Evolutionary conservation across 176 grass and related monocot genomes (phyloP).

Genomic region (Alloteropsis semialata): DNA sequence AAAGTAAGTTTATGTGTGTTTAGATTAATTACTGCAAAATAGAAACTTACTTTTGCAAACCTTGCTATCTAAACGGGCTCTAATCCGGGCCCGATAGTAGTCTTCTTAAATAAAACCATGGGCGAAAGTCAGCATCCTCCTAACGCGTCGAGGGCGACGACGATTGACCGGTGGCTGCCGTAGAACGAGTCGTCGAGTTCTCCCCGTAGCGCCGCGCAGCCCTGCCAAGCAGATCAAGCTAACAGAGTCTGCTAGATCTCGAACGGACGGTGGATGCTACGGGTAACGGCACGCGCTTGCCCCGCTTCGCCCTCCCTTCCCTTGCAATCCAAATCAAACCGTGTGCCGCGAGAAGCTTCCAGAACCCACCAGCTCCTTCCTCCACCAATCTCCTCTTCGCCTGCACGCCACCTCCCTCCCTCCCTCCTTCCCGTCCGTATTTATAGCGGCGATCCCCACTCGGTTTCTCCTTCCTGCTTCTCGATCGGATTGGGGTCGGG

Average conservation of each 20-base stretch:
- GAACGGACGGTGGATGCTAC: not conserved
- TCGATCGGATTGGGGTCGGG: not conserved
- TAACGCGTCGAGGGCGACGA: not conserved
- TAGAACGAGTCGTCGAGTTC: not conserved
- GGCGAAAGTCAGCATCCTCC: not conserved
- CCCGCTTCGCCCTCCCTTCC: not conserved
- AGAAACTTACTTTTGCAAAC: too few relatives aligned
- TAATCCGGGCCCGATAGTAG: too few relatives aligned
- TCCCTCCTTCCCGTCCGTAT: not conserved
- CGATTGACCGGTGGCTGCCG: not conserved
- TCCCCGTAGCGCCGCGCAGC: not conserved
- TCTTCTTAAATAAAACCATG: too few relatives aligned
- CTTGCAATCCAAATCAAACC: not conserved
- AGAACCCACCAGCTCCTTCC: constrained; percentile 14
- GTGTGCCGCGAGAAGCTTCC: constrained; percentile 17
- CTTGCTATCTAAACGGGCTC: too few relatives aligned
- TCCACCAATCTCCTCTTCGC: not conserved
- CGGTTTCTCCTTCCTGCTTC: not conserved
- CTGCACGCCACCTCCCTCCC: not conserved
- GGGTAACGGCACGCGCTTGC: not conserved
- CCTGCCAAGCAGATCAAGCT: not conserved
- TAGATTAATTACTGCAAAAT: too few relatives aligned
- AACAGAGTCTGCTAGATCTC: not conserved
- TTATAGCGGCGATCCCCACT: not conserved
- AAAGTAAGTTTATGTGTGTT: too few relatives aligned